Evolutionary conservation across 2,329 filamentous ascomycete genomes (phyloP).

Genomic region (Trichoderma cornu-damae): DNA sequence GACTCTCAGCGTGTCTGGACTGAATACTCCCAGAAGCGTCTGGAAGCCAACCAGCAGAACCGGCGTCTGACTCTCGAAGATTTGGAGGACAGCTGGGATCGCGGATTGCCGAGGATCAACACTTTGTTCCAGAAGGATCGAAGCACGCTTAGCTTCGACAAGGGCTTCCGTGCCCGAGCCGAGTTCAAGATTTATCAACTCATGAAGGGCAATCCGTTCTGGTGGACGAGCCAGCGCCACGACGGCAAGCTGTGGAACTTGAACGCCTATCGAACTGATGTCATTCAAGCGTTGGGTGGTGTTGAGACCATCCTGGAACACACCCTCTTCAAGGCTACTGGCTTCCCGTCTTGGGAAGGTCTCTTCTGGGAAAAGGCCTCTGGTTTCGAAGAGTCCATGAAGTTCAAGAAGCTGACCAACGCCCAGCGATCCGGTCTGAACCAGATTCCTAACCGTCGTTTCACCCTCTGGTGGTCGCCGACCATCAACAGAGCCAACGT

Average conservation of each 20-base stretch:
- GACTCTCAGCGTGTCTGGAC: conserved; percentile 99
- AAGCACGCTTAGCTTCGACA: conserved; percentile 95
- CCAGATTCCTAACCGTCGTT: conserved; percentile 97
- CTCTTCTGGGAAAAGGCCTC: conserved; percentile 77
- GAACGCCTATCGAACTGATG: conserved; percentile 92
- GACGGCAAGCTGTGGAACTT: conserved; percentile 97
- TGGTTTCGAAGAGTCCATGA: conserved; percentile 67
- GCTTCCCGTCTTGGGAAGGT: conserved; percentile 95
- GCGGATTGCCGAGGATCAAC: conserved; percentile 94
- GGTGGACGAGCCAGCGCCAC: conserved; percentile 97
- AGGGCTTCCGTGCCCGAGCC: conserved; percentile 89
- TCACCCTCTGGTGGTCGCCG: conserved; percentile 95
- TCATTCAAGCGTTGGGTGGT: conserved; percentile 92
- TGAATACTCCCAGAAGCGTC: conserved; percentile 95
- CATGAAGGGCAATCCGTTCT: conserved; percentile 99
- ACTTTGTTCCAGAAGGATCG: conserved; percentile 98
- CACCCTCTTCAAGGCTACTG: conserved; percentile 92
- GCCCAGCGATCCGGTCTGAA: conserved; percentile 95
- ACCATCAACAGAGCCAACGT: conserved; percentile 95
- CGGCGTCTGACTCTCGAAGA: conserved; percentile 90
- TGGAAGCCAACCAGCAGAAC: conserved; percentile 97
- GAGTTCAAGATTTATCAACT: conserved; percentile 98
- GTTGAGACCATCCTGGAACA: conserved; percentile 98
- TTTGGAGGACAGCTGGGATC: conserved; percentile 96
- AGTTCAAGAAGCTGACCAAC: conserved; percentile 98